Evolutionary conservation across 306 rosid genomes (phyloP), one percentile per base, ranked within the genome.

Genomic region (Cicer bijugum): DNA sequence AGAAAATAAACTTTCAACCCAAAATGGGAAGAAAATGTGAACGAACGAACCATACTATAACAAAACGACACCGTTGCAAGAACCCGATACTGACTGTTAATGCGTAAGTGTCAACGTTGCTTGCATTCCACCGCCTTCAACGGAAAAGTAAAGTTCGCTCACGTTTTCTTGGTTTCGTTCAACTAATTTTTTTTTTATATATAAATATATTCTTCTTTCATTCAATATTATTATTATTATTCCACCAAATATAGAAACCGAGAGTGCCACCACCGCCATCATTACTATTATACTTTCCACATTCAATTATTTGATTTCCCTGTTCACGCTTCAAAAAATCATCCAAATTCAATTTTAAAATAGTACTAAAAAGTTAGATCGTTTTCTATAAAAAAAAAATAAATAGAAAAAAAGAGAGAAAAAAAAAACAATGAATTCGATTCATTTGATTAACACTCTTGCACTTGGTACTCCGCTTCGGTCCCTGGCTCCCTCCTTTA

Each of bases 401-500:
- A n/a, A 8, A 14, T 0, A 8, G 57, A 10, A 9, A 4, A 39
- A 45, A 33, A 15, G 35, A 33, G 1, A 1, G 9, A 23, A n/a
- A 6, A 2, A 3, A 40, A 57, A 23, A 44, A 48, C 12, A 45
- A 84, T 87, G 91, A 82, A 58, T 78, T 85, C 89, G 75, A 81
- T 87, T 76, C 50, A 76, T 74, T 81, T 70, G 50, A 64, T 78
- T 46, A 44, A 64, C 78, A 57, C 75, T n/a, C 69, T 67, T 14
- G n/a, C 74, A 9, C 57, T 75, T 65, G 12, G 74, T n/a, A 47
- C 73, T 83, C 73, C 75, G 1, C 6, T 60, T 52, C 86, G 69
- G n/a, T 58, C 69, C 4, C 7, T 48, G 1, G 17, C 79, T 14
- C 43, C 78, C 28, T 2, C 76, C 6, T 5, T 79, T 61, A 23